phyloP scores from a whole-genome alignment of 805 yeast species.

The Saccharomycodes ludwigii region DNA sequence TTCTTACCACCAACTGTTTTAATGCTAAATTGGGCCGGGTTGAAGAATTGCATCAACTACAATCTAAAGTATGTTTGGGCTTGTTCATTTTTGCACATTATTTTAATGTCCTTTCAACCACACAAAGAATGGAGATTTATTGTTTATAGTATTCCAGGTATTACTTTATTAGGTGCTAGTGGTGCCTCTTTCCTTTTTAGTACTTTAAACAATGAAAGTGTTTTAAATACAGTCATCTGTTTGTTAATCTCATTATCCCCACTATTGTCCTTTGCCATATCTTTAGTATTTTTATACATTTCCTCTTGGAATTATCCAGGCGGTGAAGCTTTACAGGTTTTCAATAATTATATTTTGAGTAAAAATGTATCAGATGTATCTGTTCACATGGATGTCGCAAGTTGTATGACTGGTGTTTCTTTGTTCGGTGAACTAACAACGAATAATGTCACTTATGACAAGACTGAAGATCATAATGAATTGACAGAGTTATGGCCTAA shows the following conservation, averaged over 20 bases:
- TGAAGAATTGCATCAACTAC: conserved; percentile 24
- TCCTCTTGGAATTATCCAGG: conserved; percentile 84
- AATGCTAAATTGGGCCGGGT: conserved; percentile 26
- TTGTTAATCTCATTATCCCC: conserved; percentile 23
- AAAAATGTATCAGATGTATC: conserved; percentile 18
- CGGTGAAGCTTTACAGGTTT: conserved; percentile 51
- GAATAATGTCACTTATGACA: conserved; percentile 46
- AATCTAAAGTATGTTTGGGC: conserved; percentile 34
- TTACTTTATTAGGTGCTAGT: conserved; percentile 51
- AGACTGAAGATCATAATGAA: conserved; percentile 42
- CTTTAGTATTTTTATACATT: conserved; percentile 42
- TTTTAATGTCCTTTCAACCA: conserved; percentile 63
- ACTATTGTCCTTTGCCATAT: conserved; percentile 25
- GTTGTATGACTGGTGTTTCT: conserved; percentile 83
- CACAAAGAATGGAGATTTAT: conserved; percentile 95
- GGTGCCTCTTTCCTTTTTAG: conserved; percentile 36
- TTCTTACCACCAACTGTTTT: conserved; percentile 36
- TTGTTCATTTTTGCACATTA: conserved; percentile 43
- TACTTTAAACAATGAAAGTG: conserved; percentile 16
- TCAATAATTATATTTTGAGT: conserved; percentile 33
- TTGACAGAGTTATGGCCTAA: conserved; percentile 32
- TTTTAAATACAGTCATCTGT: conserved; percentile 17
- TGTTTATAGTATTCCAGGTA: conserved; percentile 58
- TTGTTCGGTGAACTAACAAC: conserved; percentile 53
- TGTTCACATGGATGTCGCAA: conserved; percentile 66